Percentiles rank a stretch among this genome's conserved stretches.
Conservation (phyloP, 805 yeast genomes). For the Kazachstania taianensis region DNA sequence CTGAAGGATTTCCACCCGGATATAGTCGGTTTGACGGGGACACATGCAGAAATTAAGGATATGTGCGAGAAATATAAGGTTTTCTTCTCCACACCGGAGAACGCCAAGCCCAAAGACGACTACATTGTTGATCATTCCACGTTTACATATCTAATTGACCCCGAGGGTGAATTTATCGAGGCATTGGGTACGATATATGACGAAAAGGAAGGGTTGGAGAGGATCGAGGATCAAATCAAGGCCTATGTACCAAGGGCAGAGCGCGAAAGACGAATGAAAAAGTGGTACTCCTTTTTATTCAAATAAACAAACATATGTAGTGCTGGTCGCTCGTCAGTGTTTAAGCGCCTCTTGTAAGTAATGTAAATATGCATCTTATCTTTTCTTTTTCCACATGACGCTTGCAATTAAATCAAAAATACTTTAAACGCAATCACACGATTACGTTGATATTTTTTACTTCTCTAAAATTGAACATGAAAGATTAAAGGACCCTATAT, state of each 20-base stretch:
- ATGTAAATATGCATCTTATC: no score
- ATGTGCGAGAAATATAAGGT: slow-evolving; percentile 85
- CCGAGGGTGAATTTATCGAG: slow-evolving; percentile 90
- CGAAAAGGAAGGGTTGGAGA: slow-evolving; percentile 63
- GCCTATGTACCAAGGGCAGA: slow-evolving; percentile 68
- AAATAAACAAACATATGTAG: slow-evolving; percentile 6
- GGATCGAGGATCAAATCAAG: slow-evolving; percentile 65
- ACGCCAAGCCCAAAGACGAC: slow-evolving; percentile 88
- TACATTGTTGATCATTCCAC: slow-evolving; percentile 95
- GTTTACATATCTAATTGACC: slow-evolving; percentile 92
- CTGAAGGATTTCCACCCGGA: slow-evolving; percentile 80
- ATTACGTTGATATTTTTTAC: no score
- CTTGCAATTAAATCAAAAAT: no score
- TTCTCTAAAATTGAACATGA: no score
- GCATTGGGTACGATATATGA: slow-evolving; percentile 87
- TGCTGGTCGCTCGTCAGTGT: no score
- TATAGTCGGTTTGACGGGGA: slow-evolving; percentile 84
- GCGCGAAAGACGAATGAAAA: slow-evolving; percentile 52
- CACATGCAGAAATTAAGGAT: slow-evolving; percentile 72
- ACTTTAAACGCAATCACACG: no score
- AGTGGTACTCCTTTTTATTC: slow-evolving; percentile 39
- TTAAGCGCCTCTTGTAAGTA: no score
- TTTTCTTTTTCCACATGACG: no score
- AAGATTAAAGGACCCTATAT: no score
- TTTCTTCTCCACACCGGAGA: slow-evolving; percentile 91